Percentiles rank a stretch among this genome's conserved stretches.
Evolutionary conservation across 192 early-diverging fungal genomes (phyloP).

Genomic region (Chytriomyces hyalinus): DNA sequence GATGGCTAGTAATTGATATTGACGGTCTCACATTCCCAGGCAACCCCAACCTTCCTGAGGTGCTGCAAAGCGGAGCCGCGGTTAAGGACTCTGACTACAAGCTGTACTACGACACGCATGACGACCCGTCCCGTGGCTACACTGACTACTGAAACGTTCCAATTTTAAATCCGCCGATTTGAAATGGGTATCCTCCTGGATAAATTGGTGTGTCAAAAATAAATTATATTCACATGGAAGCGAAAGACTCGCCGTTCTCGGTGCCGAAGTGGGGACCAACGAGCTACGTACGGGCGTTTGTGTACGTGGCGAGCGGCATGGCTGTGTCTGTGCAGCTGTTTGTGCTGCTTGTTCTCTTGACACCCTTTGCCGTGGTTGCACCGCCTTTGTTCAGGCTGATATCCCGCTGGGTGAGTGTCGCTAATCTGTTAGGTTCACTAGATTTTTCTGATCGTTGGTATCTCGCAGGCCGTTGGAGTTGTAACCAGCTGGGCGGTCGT

Average conservation of each 20-base stretch:
- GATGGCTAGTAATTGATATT: neutral
- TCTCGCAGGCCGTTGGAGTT: neutral
- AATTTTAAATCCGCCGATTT: no score
- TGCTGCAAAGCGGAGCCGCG: neutral
- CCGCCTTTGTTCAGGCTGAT: neutral
- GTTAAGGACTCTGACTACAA: slow-evolving; percentile 13
- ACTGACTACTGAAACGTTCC: slow-evolving; percentile 4
- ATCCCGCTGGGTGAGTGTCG: neutral
- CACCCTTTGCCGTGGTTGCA: neutral
- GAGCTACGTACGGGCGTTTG: neutral
- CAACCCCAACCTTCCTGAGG: slow-evolving; percentile 13
- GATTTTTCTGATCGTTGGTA: no score
- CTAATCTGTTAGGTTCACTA: no score
- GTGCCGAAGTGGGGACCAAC: no score
- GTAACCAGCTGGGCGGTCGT: neutral
- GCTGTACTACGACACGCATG: neutral
- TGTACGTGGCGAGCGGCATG: neutral
- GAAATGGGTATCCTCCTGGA: no score
- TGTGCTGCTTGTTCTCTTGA: slow-evolving; percentile 9
- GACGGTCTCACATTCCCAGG: neutral
- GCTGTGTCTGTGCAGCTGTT: neutral
- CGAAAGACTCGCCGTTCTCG: no score
- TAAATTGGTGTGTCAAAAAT: no score
- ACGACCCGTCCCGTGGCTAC: neutral
- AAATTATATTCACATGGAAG: no score